Percentiles rank a stretch among this genome's conserved stretches.
phyloP scores from a whole-genome alignment of 2,329 filamentous ascomycete genomes.

The Botryosphaeria dothidea region DNA sequence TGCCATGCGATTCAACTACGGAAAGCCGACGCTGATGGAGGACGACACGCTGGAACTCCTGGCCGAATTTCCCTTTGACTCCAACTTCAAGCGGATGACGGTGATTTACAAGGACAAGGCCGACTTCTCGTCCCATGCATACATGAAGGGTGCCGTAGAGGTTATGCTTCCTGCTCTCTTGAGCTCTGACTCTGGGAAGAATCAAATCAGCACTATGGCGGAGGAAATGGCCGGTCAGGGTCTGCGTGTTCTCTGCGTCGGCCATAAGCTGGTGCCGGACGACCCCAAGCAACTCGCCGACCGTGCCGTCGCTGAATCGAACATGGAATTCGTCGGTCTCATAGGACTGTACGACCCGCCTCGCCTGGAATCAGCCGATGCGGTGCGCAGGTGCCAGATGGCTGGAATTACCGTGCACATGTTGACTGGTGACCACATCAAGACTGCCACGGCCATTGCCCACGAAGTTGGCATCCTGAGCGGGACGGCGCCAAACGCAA shows the following conservation, averaged over 20 bases:
- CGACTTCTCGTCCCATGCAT: constrained; percentile 33
- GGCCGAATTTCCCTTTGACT: constrained; percentile 43
- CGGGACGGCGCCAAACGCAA: constrained; percentile 24
- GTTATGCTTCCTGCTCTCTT: constrained; percentile 36
- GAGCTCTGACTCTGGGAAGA: constrained; percentile 32
- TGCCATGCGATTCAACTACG: constrained; percentile 41
- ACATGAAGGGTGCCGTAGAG: constrained; percentile 42
- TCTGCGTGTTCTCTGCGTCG: constrained; percentile 40
- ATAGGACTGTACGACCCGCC: constrained; percentile 86
- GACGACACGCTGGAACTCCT: constrained; percentile 32
- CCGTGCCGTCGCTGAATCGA: constrained; percentile 65
- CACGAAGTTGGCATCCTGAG: constrained; percentile 45
- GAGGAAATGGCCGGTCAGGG: constrained; percentile 41
- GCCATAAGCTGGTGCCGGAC: constrained; percentile 29
- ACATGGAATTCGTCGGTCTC: constrained; percentile 75
- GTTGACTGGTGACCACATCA: constrained; percentile 50
- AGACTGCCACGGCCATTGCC: constrained; percentile 50
- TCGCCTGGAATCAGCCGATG: constrained; percentile 71
- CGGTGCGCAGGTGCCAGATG: constrained; percentile 46
- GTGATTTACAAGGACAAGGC: constrained; percentile 38
- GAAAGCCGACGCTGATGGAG: constrained; percentile 31
- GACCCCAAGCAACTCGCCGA: constrained; percentile 18
- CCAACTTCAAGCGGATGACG: constrained; percentile 42
- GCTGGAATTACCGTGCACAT: constrained; percentile 53
- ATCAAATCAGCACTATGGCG: constrained; percentile 30